Base-by-base conservation (phyloP, 2,329 filamentous ascomycete species). In the Bimuria novae-zelandiae region DNA sequence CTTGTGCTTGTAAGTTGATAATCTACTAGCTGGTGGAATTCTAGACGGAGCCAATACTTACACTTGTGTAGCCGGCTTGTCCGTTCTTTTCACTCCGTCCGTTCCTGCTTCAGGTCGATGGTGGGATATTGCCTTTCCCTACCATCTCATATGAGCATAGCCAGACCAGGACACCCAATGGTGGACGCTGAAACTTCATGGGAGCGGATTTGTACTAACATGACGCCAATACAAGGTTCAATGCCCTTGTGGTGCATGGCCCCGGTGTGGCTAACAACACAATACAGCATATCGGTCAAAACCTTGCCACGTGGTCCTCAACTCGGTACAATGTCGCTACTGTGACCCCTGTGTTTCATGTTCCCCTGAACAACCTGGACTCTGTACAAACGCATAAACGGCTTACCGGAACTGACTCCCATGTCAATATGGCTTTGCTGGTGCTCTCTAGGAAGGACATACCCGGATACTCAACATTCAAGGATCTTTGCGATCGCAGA, bases 401-500 rank as follows among this genome's bases (percentile, higher is more conserved):
- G 48, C 47, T 8, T 41, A 45, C 16, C 10, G 25, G 0, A 40
- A 48, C n/a, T n/a, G n/a, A n/a, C n/a, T n/a, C n/a, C n/a, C n/a
- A 27, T 17, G 45, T 45, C 33, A 44, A 55, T 27, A 45, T 57
- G 10, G 33, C 49, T 3, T 14, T 57, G 11, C 44, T 60, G 1
- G 14, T 56, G 7, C 30, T 60, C 14, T 33, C 46, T 7, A 42
- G 36, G 0, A 54, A 51, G 23, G 53, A 37, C 10, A 37, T 50
- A 1, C 10, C 40, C 12, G 37, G 23, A 16, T 57, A 60, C 30
- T 47, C 57, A 2, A 32, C 17, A 2, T 59, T 65, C 55, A 64
- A 62, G 23, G 36, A 55, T 22, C 14, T 62, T 1, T 51, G 46
- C 1, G 64, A 67, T 39, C 49, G 58, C 1, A 33, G 23, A 12